Base-by-base conservation (phyloP, 2,329 filamentous ascomycete species). In the Alternaria arborescens region DNA sequence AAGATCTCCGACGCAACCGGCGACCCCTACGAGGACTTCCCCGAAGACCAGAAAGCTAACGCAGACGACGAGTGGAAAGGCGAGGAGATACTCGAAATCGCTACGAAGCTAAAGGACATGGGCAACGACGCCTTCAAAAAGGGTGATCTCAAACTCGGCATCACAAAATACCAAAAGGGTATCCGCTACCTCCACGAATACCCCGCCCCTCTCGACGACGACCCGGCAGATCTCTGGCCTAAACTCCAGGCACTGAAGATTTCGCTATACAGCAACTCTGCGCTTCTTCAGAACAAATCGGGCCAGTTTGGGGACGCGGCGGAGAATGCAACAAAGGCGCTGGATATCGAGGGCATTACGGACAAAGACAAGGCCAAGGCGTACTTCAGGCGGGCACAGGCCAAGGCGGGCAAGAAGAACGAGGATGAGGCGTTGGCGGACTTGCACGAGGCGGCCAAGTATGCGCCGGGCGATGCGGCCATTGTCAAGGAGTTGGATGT, bases 101-200 rank as follows among this genome's bases (percentile, higher is more conserved):
- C 92, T 3, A 83, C 86, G 5, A 92, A 92, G 67, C 88, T 97
- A 79, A 99, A 99, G 83, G 91, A 91, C 36, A 95, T 90, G 75
- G 95, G 95, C 71, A 98, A 97, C 84, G 88, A 89, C 70, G 93
- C 94, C 1, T 97, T 97, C 86, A 97, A 97, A 84, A 83, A 81
- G 26, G 88, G 89, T 41, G 87, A 97, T 71, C 74, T 90, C 40
- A 79, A 83, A 38, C 81, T 91, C 32, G 94, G 89, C 2, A 84
- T 98, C 26, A 89, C 90, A 62, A 99, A 99, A 83, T 99, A 99
- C 82, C 89, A 96, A 79, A 99, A 99, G 83, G 94, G 89, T 18
- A 81, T 97, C 62, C 89, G 93, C 71, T 97, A 97, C 79, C 83
- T 97, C 62, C 92, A 94, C 79, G 92, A 96, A 79, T 92, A 94